Percentiles rank a stretch among this genome's conserved stretches.
phyloP scores from a whole-genome alignment of 2,329 filamentous ascomycete genomes.

The Penicillium verrucosum region DNA sequence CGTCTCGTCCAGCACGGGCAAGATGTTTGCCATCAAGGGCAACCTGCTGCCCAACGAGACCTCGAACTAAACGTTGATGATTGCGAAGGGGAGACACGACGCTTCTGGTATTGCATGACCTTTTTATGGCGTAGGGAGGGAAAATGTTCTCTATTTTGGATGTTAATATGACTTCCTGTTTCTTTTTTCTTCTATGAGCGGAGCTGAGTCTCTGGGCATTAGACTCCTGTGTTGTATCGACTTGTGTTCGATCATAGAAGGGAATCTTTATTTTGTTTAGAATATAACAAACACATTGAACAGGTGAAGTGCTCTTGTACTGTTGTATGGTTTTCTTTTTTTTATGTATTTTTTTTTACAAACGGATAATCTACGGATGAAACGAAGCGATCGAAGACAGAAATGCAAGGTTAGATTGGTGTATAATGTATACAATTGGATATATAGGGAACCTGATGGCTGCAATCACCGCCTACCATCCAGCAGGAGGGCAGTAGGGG shows the following conservation, averaged over 20 bases:
- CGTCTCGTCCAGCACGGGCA: constrained; percentile 82
- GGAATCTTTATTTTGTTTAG: constrained; percentile 12
- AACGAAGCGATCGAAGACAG: neutral
- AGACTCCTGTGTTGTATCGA: constrained; percentile 16
- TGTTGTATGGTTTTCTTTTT: too few relatives aligned
- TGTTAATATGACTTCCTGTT: constrained; percentile 40
- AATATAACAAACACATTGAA: constrained; percentile 9
- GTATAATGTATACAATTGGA: neutral
- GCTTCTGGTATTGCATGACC: constrained; percentile 42
- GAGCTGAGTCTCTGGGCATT: constrained; percentile 19
- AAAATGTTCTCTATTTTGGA: constrained; percentile 40
- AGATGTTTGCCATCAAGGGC: constrained; percentile 95
- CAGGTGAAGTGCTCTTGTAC: neutral
- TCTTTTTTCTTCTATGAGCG: constrained; percentile 33
- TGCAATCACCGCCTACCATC: neutral
- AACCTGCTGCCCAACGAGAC: constrained; percentile 59
- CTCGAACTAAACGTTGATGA: constrained; percentile 32
- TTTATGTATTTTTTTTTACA: neutral
- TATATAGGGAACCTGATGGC: neutral
- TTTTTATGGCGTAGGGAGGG: constrained; percentile 43
- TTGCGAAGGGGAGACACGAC: constrained; percentile 27
- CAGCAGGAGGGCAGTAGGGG: neutral
- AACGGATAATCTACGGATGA: neutral
- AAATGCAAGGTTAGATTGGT: neutral
- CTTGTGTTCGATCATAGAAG: constrained; percentile 24